Base-by-base conservation (phyloP, 257 asterid genomes). In the Nicotiana benthamiana region DNA sequence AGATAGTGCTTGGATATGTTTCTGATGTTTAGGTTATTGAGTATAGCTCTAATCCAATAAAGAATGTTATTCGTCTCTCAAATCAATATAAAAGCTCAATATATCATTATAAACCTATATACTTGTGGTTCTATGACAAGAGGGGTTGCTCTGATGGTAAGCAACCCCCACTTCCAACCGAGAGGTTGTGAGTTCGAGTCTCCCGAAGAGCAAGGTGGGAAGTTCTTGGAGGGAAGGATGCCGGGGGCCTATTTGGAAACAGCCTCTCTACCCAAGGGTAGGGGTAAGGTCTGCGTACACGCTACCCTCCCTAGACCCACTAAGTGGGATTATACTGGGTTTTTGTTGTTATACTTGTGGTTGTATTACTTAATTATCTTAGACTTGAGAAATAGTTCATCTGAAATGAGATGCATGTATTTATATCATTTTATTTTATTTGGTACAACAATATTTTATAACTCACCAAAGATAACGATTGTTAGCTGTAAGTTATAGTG, bases 331-430 rank as follows among this genome's bases (percentile, higher is more conserved):
- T n/a, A n/a, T n/a, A n/a, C n/a, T n/a, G n/a, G n/a, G n/a, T n/a
- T n/a, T n/a, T n/a, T n/a, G n/a, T n/a, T n/a, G n/a, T n/a, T 32
- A 32, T 32, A 30, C 34, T 30, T 32, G 36, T 32, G 36, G 7
- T 32, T 32, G 11, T 70, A 70, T 40, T 43, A 22, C 77, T 20
- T 70, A 34, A 70, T 43, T 54, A 70, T 70, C 77, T 5, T n/a
- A 43, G 77, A 70, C 20, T 70, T 22, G 77, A 20, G 57, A 22
- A 22, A 40, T 43, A 70, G 32, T 56, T 70, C 12, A 68, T 43
- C 77, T 70, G 77, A 72, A 72, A 46, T 13, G 78, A 72, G 78
- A 72, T 72, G 16, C 59, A 46, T 72, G 60, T 72, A 24, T 13
- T 24, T 72, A 9, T 72, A 12, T 12, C 77, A 22, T 43, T 43